Percentiles rank a stretch among this genome's conserved stretches.
Evolutionary conservation across 1,139 yeast species (phyloP).

Genomic region (Meyerozyma athensensis): DNA sequence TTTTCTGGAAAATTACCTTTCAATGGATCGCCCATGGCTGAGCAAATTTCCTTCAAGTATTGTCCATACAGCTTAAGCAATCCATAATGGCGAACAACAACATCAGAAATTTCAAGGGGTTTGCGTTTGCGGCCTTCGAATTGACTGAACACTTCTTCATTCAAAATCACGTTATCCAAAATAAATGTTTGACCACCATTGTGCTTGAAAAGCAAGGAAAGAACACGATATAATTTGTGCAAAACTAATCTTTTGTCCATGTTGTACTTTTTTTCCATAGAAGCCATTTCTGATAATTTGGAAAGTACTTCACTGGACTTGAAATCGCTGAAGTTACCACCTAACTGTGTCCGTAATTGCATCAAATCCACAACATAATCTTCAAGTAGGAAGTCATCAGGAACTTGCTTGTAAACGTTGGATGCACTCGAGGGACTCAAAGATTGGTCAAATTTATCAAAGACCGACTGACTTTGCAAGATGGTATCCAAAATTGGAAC

Average conservation of each 20-base stretch:
- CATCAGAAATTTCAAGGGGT: background rate
- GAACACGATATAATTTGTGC: constrained; percentile 28
- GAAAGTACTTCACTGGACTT: constrained; percentile 12
- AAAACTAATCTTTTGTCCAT: constrained; percentile 19
- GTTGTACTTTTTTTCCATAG: constrained; percentile 10
- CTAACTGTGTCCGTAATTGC: constrained; percentile 22
- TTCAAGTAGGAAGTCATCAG: constrained; percentile 33
- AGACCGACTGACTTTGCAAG: constrained; percentile 14
- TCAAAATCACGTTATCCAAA: constrained; percentile 33
- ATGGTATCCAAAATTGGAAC: constrained; percentile 19
- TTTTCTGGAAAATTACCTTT: background rate
- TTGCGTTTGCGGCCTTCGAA: constrained; percentile 17
- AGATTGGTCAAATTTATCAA: constrained; percentile 6
- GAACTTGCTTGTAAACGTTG: constrained; percentile 29
- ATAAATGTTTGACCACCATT: constrained; percentile 30
- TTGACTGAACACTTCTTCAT: constrained; percentile 23
- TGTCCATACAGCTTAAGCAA: constrained; percentile 1
- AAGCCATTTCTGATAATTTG: constrained; percentile 12
- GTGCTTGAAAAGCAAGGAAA: constrained; percentile 27
- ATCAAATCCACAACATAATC: constrained; percentile 30
- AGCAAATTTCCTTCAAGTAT: constrained; percentile 2
- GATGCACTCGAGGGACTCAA: background rate
- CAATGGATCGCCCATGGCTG: background rate
- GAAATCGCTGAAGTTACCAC: constrained; percentile 15
- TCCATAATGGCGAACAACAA: background rate